phyloP scores from a whole-genome alignment of 345 rosid genomes.

The Hibiscus mutabilis region DNA sequence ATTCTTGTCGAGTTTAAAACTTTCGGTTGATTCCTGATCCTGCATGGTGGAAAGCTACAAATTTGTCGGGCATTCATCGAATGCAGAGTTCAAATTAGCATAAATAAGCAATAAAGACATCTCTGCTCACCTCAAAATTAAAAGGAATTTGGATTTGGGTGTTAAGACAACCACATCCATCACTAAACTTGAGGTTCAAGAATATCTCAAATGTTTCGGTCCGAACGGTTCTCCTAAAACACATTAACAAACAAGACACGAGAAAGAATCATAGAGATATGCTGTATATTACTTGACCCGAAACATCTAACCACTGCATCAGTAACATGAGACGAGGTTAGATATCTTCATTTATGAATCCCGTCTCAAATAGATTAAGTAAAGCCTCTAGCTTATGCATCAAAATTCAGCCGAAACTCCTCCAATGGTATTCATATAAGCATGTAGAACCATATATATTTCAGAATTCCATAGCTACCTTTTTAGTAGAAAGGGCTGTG shows the following conservation, averaged over 20 bases:
- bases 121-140: slow-evolving; percentile 48
- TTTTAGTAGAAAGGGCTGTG: slow-evolving; percentile 71
- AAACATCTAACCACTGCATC: background rate
- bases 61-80: background rate
- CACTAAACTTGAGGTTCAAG: slow-evolving; percentile 61
- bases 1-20: slow-evolving; percentile 40
- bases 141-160: slow-evolving; percentile 65
- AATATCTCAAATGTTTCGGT: slow-evolving; percentile 57
- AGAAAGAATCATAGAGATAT: background rate
- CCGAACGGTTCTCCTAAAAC: slow-evolving; percentile 69
- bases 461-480: slow-evolving; percentile 36
- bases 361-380: background rate
- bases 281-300: background rate
- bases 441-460: background rate
- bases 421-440: background rate
- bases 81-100: background rate
- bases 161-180: slow-evolving; percentile 70
- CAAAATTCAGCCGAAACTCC: background rate
- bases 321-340: background rate
- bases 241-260: slow-evolving; percentile 3
- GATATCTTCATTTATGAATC: background rate
- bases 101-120: background rate
- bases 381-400: background rate
- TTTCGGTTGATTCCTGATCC: slow-evolving; percentile 52
- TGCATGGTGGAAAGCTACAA: slow-evolving; percentile 18